A percentile compares a stretch with the other conserved stretches of the same genome.
Conservation (phyloP, 2,329 filamentous ascomycete species). For the Chrysoporthe austroafricana region DNA sequence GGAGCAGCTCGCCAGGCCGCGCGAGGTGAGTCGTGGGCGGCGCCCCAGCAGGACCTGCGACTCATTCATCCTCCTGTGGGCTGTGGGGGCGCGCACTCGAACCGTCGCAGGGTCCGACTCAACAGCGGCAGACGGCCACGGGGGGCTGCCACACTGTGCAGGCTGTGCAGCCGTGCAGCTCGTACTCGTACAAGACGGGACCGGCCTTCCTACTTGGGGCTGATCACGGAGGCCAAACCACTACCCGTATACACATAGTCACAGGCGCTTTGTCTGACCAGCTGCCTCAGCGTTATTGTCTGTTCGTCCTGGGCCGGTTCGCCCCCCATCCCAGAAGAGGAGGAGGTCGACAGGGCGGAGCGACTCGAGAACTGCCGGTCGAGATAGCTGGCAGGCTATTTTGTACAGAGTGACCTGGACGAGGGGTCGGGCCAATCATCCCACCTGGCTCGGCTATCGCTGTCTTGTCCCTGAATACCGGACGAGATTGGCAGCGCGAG, state of each 20-base stretch:
- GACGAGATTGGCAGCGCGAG: not conserved
- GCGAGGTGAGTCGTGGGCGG: too few relatives aligned
- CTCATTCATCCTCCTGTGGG: too few relatives aligned
- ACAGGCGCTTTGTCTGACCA: not conserved
- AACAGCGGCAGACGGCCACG: too few relatives aligned
- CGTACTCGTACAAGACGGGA: slow-evolving; percentile 1
- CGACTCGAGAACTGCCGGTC: slow-evolving; percentile 1
- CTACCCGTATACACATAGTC: not conserved
- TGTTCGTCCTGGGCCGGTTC: too few relatives aligned
- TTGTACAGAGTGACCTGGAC: not conserved
- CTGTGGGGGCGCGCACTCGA: not conserved
- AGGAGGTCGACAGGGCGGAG: not conserved
- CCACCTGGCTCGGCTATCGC: not conserved
- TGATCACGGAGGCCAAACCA: not conserved
- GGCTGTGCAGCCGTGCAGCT: not conserved
- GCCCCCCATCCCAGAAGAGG: not conserved
- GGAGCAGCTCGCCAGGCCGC: too few relatives aligned
- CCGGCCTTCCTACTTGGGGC: slow-evolving; percentile 3
- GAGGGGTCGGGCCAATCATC: not conserved
- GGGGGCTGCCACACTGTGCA: not conserved
- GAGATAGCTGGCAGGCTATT: not conserved
- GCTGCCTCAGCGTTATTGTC: not conserved
- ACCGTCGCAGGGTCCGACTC: not conserved
- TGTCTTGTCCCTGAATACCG: not conserved
- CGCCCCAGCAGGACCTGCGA: too few relatives aligned